These are phyloP conservation scores for Magnolia sinica DNA, from an alignment of 164 flowering plant species.

Conservation along the genomic window DNA sequence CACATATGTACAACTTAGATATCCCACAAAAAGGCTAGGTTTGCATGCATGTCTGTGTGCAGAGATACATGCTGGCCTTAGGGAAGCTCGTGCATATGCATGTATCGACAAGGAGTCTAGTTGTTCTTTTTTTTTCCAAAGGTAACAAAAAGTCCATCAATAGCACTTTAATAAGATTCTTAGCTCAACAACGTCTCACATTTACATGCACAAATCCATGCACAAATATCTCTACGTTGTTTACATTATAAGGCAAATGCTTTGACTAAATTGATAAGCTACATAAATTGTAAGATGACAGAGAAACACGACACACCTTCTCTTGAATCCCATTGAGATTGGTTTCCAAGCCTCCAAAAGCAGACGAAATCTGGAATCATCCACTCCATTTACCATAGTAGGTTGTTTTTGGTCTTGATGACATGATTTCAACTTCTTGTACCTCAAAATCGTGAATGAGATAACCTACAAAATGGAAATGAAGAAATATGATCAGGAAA, in stretches of 20 bases:
- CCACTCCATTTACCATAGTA: constrained; percentile 8
- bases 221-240: no score
- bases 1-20: no score
- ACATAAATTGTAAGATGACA: not conserved
- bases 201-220: no score
- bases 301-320: constrained; percentile 42
- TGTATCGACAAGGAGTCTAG: no score
- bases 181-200: no score
- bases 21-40: no score
- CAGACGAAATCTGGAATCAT: constrained; percentile 29
- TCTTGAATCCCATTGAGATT: constrained; percentile 85
- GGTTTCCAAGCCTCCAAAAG: constrained; percentile 95
- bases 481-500: not conserved
- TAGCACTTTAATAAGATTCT: no score
- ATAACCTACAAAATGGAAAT: constrained; percentile 48
- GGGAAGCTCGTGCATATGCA: no score
- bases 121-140: no score
- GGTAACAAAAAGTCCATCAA: no score
- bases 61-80: no score
- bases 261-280: not conserved
- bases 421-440: constrained; percentile 64
- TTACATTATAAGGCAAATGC: not conserved
- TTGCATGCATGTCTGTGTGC: no score
- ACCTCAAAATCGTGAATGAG: constrained; percentile 62
- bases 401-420: constrained; percentile 20